Evolutionary conservation across 2,329 filamentous ascomycete genomes (phyloP).

Genomic region (Hypomyces perniciosus): DNA sequence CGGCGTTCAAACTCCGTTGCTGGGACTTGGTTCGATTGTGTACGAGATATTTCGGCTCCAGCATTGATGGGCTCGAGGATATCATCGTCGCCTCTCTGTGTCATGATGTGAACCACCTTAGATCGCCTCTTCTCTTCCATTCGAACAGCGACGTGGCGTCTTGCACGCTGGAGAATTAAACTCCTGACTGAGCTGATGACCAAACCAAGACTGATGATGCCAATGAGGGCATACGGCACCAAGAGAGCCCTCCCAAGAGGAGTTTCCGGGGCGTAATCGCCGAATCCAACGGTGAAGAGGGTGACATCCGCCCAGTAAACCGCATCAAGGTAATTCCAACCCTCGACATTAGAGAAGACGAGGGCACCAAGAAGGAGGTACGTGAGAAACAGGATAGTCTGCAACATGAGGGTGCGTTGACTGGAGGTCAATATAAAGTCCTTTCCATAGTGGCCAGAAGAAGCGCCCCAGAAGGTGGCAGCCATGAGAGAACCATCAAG

Average conservation of each 20-base stretch:
- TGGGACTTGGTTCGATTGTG: conserved; percentile 11
- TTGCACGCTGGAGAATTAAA: conserved; percentile 52
- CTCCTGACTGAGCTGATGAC: conserved; percentile 75
- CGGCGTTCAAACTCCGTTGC: conserved; percentile 52
- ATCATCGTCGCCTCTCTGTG: conserved; percentile 38
- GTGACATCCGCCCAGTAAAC: conserved; percentile 75
- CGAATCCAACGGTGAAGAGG: conserved; percentile 58
- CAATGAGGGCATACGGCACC: conserved; percentile 77
- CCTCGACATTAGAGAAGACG: conserved; percentile 66
- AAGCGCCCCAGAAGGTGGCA: conserved; percentile 73
- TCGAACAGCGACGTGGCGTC: conserved; percentile 45
- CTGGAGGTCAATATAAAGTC: conserved; percentile 73
- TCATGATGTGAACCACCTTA: conserved; percentile 39
- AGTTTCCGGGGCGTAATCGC: conserved; percentile 45
- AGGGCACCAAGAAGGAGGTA: conserved; percentile 75
- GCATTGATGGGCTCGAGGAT: conserved; percentile 40
- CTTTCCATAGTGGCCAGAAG: conserved; percentile 62
- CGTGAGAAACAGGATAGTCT: conserved; percentile 78
- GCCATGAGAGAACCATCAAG: conserved; percentile 70
- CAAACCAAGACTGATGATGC: conserved; percentile 78
- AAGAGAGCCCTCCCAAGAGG: conserved; percentile 62
- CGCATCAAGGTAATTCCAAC: conserved; percentile 70
- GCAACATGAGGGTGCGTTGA: conserved; percentile 82
- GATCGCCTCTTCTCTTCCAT: conserved; percentile 56
- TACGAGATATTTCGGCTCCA: neutral